Evolutionary conservation across 352 stramenopile species (phyloP).

Genomic region (Saprolegnia parasitica): DNA sequence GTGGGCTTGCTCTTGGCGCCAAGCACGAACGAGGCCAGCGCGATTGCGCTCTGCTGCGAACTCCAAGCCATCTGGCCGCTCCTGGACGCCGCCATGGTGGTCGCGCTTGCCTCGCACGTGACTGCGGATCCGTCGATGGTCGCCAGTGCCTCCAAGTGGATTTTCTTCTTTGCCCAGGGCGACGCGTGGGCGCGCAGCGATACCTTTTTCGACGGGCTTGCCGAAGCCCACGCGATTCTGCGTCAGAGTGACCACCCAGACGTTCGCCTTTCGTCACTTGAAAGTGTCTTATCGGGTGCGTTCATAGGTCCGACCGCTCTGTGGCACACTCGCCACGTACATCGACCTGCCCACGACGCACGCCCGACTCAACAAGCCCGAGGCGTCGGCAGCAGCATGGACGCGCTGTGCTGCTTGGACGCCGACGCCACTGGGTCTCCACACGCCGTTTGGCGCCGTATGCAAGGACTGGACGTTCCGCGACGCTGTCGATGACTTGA

Average conservation of each 20-base stretch:
- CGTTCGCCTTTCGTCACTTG: background rate
- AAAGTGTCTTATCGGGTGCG: too few species aligned
- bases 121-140: background rate
- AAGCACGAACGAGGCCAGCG: background rate
- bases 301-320: background rate
- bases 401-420: background rate
- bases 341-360: background rate
- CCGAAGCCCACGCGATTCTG: background rate
- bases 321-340: background rate
- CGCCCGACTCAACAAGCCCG: background rate
- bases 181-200: background rate
- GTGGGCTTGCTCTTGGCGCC: background rate
- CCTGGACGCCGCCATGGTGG: background rate
- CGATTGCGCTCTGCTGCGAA: background rate
- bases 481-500: slow-evolving; percentile 6
- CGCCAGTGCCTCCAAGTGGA: background rate
- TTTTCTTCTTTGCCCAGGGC: background rate
- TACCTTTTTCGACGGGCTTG: background rate
- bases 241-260: slow-evolving; percentile 5
- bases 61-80: background rate
- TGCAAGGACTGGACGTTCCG: background rate
- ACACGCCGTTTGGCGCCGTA: slow-evolving; percentile 1
- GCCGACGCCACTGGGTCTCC: slow-evolving; percentile 2
- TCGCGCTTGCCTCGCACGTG: background rate
- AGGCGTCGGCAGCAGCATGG: background rate